Evolutionary conservation across 768 basidiomycete genomes (phyloP), one percentile per base, ranked within the genome.

Genomic region (Tubosaeta sp.): DNA sequence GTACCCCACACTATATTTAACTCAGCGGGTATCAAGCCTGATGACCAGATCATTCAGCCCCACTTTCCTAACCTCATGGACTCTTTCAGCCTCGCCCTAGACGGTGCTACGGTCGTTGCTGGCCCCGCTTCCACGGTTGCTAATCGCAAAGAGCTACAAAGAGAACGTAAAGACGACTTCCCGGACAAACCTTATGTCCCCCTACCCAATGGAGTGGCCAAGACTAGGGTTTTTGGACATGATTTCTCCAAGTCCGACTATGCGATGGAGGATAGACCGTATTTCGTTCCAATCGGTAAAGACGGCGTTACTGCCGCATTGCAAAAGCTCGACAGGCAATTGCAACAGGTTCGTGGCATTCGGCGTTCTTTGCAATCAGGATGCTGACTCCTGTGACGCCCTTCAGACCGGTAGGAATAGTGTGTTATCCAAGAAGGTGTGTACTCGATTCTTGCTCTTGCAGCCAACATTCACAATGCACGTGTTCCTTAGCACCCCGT

Each of bases 301-400:
- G 76, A 76, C n/a, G 87, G 88, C 39, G 62, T 90, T 27, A 77
- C 84, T 52, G 76, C 67, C 29, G 90, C 90, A 9, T 66, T 92
- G 32, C 74, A 86, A 63, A 82, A 81, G 61, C 79, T 91, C 35
- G 84, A 92, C 58, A 48, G 48, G 39, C 81, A 88, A 62, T 75
- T 92, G 19, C 67, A 70, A 31, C 58, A 75, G 55, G 66, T 68
- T 49, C 55, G 38, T 8, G n/a, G 12, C 39, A 40, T 16, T 39
- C 30, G 30, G 19, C 38, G 7, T 41, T 4, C 19, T 19, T 27
- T 42, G 9, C 11, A 8, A 25, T 49, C n/a, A 25, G 7, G 39
- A 27, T 47, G 44, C 52, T 58, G 24, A 58, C 49, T 24, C 36
- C 34, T 39, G 16, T 9, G 13, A 19, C 30, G 18, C 43, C 41